Evolutionary conservation across 2,329 filamentous ascomycete species (phyloP).

Genomic region (Neodidymelliopsis sp.): DNA sequence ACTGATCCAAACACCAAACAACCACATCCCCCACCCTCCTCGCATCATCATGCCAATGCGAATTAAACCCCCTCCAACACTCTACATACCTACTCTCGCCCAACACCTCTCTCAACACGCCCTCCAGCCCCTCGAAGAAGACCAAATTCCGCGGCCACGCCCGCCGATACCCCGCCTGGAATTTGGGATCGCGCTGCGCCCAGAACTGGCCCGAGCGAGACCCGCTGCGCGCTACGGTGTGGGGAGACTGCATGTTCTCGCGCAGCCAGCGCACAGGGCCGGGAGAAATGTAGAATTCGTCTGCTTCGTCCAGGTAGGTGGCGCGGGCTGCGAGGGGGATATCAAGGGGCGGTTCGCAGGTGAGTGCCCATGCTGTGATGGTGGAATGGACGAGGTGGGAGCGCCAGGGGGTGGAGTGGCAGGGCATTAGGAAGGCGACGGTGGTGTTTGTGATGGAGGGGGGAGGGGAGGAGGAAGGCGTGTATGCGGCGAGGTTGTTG

Average conservation of each 20-base stretch:
- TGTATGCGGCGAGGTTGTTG: constrained; percentile 42
- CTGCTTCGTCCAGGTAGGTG: constrained; percentile 85
- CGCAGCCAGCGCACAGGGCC: constrained; percentile 50
- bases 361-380: constrained; percentile 82
- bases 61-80: constrained; percentile 68
- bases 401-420: constrained; percentile 95
- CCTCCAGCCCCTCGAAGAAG: constrained; percentile 67
- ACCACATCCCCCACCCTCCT: constrained; percentile 68
- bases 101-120: constrained; percentile 54
- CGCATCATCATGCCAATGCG: constrained; percentile 68
- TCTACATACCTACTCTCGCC: constrained; percentile 60
- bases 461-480: constrained; percentile 54
- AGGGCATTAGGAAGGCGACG: constrained; percentile 88
- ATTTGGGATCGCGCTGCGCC: constrained; percentile 32
- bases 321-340: constrained; percentile 68
- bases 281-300: constrained; percentile 81
- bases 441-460: constrained; percentile 50
- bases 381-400: constrained; percentile 79
- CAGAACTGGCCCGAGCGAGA: constrained; percentile 34
- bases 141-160: constrained; percentile 57
- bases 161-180: constrained; percentile 26
- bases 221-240: constrained; percentile 29
- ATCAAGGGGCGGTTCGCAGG: constrained; percentile 86
- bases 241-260: constrained; percentile 50
- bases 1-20: constrained; percentile 60